A percentile compares a stretch with the other conserved stretches of the same genome.
phyloP scores from a whole-genome alignment of 2,329 filamentous ascomycete species.

The Pyrenophora graminea region DNA sequence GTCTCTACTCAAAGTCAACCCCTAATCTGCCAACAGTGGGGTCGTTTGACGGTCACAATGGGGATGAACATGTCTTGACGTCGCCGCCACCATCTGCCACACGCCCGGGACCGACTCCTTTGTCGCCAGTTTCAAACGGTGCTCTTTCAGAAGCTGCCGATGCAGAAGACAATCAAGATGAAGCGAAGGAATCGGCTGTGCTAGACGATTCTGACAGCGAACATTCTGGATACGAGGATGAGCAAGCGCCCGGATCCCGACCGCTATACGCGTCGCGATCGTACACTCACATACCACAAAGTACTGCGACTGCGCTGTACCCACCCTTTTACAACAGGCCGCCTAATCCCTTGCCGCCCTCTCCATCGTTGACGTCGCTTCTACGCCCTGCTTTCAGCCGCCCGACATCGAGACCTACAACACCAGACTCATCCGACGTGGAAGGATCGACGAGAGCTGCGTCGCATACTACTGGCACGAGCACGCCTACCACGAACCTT shows the following conservation, averaged over 20 bases:
- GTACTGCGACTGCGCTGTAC: slow-evolving; percentile 52
- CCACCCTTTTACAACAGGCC: slow-evolving; percentile 97
- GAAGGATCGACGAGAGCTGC: slow-evolving; percentile 54
- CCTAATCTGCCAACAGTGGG: slow-evolving; percentile 52
- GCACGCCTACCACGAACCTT: slow-evolving; percentile 55
- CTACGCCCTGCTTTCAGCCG: slow-evolving; percentile 70
- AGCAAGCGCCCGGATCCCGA: slow-evolving; percentile 24
- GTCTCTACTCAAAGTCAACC: slow-evolving; percentile 53
- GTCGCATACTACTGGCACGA: slow-evolving; percentile 25
- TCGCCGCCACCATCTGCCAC: slow-evolving; percentile 14
- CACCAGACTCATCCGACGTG: slow-evolving; percentile 87
- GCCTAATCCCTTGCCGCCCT: slow-evolving; percentile 91
- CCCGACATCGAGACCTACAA: slow-evolving; percentile 76
- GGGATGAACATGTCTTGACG: neutral
- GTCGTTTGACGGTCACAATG: slow-evolving; percentile 31
- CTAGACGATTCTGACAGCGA: slow-evolving; percentile 29
- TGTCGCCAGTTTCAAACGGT: slow-evolving; percentile 24
- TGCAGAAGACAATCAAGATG: slow-evolving; percentile 23
- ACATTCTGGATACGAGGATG: slow-evolving; percentile 13
- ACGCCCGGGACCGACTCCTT: slow-evolving; percentile 17
- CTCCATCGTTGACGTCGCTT: slow-evolving; percentile 88
- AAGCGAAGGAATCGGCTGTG: slow-evolving; percentile 21
- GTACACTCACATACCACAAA: slow-evolving; percentile 50
- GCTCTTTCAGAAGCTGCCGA: slow-evolving; percentile 47
- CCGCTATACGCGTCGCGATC: slow-evolving; percentile 52